Evolutionary conservation across 2,329 filamentous ascomycete species (phyloP).

Genomic region (Huntiella savannae): DNA sequence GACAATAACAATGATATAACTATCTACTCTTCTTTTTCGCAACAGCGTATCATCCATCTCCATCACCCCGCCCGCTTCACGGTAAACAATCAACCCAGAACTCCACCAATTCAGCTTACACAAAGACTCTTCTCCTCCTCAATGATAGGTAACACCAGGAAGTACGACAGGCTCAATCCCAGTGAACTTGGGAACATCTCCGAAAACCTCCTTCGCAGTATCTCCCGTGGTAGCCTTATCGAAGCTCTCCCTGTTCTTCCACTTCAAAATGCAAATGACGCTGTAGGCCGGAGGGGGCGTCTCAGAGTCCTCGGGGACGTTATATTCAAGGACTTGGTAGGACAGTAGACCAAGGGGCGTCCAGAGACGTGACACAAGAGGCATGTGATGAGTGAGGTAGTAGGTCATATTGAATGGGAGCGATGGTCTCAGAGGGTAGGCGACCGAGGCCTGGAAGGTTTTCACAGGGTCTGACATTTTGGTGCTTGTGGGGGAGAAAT

Average conservation of each 20-base stretch:
- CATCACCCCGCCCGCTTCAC: no score
- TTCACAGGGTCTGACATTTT: background rate
- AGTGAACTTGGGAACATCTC: slow-evolving; percentile 19
- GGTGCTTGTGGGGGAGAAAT: background rate
- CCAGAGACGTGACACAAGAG: slow-evolving; percentile 23
- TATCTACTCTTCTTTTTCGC: no score
- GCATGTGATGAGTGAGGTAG: slow-evolving; percentile 28
- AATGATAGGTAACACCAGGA: slow-evolving; percentile 5
- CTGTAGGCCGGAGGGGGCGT: slow-evolving; percentile 11
- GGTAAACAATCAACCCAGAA: no score
- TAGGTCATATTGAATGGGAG: slow-evolving; percentile 28
- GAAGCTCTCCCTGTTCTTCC: slow-evolving; percentile 15
- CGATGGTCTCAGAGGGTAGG: slow-evolving; percentile 4
- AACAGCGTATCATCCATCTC: no score
- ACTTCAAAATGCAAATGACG: slow-evolving; percentile 18
- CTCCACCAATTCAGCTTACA: no score
- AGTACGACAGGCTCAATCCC: slow-evolving; percentile 11
- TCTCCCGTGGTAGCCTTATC: slow-evolving; percentile 10
- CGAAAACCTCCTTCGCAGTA: slow-evolving; percentile 15
- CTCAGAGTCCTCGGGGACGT: slow-evolving; percentile 11
- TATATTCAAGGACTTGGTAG: slow-evolving; percentile 18
- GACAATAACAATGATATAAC: no score
- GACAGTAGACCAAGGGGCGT: slow-evolving; percentile 20
- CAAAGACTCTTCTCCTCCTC: no score
- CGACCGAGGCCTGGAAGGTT: slow-evolving; percentile 4